phyloP scores from a whole-genome alignment of 768 basidiomycete genomes.

The Hygrophorus russula region DNA sequence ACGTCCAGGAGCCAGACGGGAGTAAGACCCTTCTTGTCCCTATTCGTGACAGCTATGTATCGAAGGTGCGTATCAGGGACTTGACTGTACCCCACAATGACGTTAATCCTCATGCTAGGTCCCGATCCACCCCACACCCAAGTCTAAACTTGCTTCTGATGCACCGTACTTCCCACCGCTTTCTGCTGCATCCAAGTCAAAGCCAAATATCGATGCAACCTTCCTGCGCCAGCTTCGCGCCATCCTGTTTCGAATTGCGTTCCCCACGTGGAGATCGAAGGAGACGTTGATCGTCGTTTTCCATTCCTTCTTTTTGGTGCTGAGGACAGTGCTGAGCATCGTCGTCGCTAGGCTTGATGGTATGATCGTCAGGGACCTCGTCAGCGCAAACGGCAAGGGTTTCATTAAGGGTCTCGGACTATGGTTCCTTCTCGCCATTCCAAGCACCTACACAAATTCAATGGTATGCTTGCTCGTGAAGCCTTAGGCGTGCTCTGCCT shows the following conservation, averaged over 20 bases:
- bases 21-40: slow-evolving; percentile 57
- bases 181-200: slow-evolving; percentile 26
- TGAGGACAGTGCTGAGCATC: slow-evolving; percentile 80
- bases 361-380: slow-evolving; percentile 78
- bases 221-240: slow-evolving; percentile 68
- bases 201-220: slow-evolving; percentile 56
- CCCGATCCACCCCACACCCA: slow-evolving; percentile 35
- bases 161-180: slow-evolving; percentile 53
- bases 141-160: slow-evolving; percentile 38
- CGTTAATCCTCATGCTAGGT: slow-evolving; percentile 18
- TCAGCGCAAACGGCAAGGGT: slow-evolving; percentile 68
- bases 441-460: slow-evolving; percentile 91
- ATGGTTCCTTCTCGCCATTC: slow-evolving; percentile 88
- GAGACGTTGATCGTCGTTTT: slow-evolving; percentile 64
- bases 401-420: slow-evolving; percentile 72
- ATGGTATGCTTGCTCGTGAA: slow-evolving; percentile 51
- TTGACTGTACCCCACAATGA: not conserved
- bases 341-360: slow-evolving; percentile 86
- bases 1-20: slow-evolving; percentile 46
- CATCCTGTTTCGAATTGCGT: slow-evolving; percentile 60
- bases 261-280: slow-evolving; percentile 50
- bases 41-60: slow-evolving; percentile 42
- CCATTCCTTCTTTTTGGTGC: slow-evolving; percentile 79
- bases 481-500: too few species aligned
- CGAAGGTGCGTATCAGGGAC: slow-evolving; percentile 37